Conservation (phyloP, 1,284 basidiomycete genomes). For the Ganoderma meredithae region DNA sequence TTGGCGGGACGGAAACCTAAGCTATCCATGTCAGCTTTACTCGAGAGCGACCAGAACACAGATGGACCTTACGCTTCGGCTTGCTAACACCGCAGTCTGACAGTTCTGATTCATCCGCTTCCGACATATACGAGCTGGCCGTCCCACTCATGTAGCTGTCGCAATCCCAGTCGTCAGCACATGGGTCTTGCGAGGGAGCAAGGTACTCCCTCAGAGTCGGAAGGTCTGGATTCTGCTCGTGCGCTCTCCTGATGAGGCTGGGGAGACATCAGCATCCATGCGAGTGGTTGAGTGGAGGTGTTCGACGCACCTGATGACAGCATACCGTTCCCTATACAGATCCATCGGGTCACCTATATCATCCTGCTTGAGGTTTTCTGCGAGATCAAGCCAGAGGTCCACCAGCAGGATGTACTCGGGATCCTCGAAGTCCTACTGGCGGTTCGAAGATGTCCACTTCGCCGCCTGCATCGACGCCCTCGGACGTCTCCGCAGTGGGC, state of each 20-base stretch:
- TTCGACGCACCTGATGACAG: slow-evolving; percentile 3
- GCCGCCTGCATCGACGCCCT: neutral
- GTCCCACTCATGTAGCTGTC: neutral
- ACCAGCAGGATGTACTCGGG: slow-evolving; percentile 3
- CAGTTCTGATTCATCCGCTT: neutral
- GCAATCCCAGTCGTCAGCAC: neutral
- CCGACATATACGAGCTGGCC: neutral
- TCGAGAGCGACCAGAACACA: neutral
- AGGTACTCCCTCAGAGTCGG: slow-evolving; percentile 4
- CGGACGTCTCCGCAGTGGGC: no score
- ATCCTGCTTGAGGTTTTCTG: slow-evolving; percentile 7
- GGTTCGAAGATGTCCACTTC: neutral
- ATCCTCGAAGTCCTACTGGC: neutral
- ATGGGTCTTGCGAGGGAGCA: neutral
- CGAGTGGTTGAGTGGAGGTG: no score
- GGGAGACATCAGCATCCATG: neutral
- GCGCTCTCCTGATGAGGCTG: slow-evolving; percentile 1
- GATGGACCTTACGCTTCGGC: neutral
- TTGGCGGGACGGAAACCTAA: neutral
- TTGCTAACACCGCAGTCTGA: neutral
- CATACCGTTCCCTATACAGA: slow-evolving; percentile 2
- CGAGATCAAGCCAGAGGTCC: slow-evolving; percentile 2
- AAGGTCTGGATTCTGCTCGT: neutral
- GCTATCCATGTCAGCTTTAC: neutral
- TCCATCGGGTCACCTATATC: slow-evolving; percentile 1